A percentile compares a stretch with the other conserved stretches of the same genome.
phyloP scores from a whole-genome alignment of 352 stramenopile species.

The Phytophthora aleatoria region DNA sequence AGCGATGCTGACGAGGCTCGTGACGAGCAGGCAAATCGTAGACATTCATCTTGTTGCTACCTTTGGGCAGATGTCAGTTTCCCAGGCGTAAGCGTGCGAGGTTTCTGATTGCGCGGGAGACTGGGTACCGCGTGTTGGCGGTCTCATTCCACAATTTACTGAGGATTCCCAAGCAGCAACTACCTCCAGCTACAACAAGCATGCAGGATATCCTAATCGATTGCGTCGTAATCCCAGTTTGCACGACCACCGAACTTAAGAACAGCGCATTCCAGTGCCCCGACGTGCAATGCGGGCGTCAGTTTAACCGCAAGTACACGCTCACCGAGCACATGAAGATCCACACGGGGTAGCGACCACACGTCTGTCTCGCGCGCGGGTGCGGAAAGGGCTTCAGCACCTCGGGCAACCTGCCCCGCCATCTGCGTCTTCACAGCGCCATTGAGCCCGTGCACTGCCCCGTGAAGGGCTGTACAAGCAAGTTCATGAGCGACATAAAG shows the following conservation, averaged over 20 bases:
- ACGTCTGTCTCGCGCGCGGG: constrained; percentile 38
- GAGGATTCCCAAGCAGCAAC: constrained; percentile 6
- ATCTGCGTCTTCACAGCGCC: constrained; percentile 49
- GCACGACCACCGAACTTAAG: constrained; percentile 17
- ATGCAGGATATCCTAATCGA: constrained; percentile 32
- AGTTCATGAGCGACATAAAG: constrained; percentile 48
- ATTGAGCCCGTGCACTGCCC: constrained; percentile 46
- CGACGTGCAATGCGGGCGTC: constrained; percentile 41
- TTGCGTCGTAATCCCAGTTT: constrained; percentile 13
- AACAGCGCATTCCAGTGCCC: constrained; percentile 47
- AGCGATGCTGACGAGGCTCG: too few species aligned
- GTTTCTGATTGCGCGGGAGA: background rate
- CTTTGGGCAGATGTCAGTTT: too few species aligned
- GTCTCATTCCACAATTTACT: constrained; percentile 32
- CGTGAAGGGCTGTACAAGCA: constrained; percentile 29
- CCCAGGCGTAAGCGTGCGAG: constrained; percentile 6
- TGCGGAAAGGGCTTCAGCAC: constrained; percentile 61
- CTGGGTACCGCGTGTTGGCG: constrained; percentile 18
- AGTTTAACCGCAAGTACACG: constrained; percentile 74
- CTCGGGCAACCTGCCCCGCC: constrained; percentile 51
- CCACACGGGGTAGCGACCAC: constrained; percentile 62
- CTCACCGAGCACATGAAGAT: constrained; percentile 81
- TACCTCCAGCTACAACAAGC: background rate
- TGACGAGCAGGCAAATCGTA: constrained; percentile 39
- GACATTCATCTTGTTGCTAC: constrained; percentile 38